These are phyloP conservation scores for Tulasnella sp. DNA, from an alignment of 768 basidiomycete genomes.

Conservation along the genomic window DNA sequence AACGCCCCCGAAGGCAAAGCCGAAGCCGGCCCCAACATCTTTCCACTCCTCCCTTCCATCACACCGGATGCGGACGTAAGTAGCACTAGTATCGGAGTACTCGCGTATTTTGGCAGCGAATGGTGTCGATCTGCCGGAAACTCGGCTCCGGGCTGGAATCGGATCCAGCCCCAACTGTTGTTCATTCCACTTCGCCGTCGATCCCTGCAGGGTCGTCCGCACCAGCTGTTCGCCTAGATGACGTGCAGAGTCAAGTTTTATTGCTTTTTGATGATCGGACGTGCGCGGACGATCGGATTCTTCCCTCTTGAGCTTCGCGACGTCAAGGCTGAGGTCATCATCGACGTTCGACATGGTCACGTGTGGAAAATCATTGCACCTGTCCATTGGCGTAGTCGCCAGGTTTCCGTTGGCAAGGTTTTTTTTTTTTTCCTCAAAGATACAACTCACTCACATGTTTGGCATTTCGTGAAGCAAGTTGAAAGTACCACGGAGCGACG, in stretches of 20 bases:
- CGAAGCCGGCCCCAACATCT: not conserved
- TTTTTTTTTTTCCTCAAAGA: too few species aligned
- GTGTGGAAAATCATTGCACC: too few species aligned
- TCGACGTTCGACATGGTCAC: too few species aligned
- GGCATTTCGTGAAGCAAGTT: too few species aligned
- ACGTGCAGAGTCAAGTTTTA: not conserved
- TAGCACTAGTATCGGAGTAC: not conserved
- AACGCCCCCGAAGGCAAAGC: too few species aligned
- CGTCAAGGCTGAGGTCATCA: not conserved
- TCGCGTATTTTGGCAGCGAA: not conserved
- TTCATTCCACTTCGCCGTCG: not conserved
- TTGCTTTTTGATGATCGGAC: not conserved
- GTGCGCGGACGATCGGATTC: not conserved
- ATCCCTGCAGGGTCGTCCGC: not conserved
- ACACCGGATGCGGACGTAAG: not conserved
- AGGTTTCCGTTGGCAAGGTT: too few species aligned
- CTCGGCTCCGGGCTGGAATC: not conserved
- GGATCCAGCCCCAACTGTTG: not conserved
- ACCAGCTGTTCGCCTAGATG: not conserved
- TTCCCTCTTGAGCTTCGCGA: not conserved
- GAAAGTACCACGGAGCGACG: too few species aligned
- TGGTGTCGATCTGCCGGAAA: not conserved
- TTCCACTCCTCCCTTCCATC: not conserved
- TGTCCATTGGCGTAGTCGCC: too few species aligned
- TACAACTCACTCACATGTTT: too few species aligned